phyloP scores from a whole-genome alignment of 2,329 filamentous ascomycete species.

The Rhynchosporium graminicola region DNA sequence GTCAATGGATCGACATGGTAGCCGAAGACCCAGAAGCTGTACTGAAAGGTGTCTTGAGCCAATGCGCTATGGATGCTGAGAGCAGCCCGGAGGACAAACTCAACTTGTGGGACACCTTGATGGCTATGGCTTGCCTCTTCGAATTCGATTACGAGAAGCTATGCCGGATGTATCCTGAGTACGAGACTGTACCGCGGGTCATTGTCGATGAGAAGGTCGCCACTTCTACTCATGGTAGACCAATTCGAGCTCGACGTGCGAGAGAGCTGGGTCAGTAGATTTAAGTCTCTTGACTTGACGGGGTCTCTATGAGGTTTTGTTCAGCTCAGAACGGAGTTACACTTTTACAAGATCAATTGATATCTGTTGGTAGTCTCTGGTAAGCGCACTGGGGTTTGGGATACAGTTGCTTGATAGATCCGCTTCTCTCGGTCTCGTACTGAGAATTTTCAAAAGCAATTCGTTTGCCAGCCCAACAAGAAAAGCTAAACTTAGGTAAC shows the following conservation, averaged over 20 bases:
- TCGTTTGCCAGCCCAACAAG: too few relatives aligned
- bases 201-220: not conserved
- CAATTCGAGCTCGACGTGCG: not conserved
- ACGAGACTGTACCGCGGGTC: not conserved
- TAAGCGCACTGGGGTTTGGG: not conserved
- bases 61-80: not conserved
- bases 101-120: not conserved
- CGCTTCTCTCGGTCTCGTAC: not conserved
- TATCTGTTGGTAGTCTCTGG: too few relatives aligned
- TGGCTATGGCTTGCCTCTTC: conserved; percentile 1
- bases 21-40: not conserved
- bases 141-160: conserved; percentile 1
- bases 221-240: not conserved
- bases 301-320: not conserved
- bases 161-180: conserved; percentile 4
- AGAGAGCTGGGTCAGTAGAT: not conserved
- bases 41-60: not conserved
- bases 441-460: too few relatives aligned
- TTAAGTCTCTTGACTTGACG: not conserved
- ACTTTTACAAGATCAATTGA: too few relatives aligned
- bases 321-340: too few relatives aligned
- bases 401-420: not conserved
- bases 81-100: not conserved
- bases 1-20: not conserved
- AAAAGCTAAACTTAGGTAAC: too few relatives aligned